Percentiles rank a stretch among this genome's conserved stretches.
These are phyloP conservation scores for Cordyceps cateniannulata DNA, from an alignment of 2,329 filamentous ascomycete species.

Conservation along the genomic window DNA sequence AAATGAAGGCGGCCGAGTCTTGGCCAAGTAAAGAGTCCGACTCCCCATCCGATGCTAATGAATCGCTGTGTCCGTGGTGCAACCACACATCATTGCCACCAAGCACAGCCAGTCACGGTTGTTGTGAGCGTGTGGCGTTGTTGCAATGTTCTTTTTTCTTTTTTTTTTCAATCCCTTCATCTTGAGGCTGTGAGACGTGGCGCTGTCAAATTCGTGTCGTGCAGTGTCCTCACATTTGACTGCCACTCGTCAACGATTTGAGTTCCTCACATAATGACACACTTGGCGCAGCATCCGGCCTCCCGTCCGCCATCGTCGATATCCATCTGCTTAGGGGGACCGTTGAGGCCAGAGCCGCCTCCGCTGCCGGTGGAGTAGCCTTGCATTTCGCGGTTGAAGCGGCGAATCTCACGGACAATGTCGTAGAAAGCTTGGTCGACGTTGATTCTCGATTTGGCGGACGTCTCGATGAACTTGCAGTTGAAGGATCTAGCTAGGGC, in stretches of 20 bases:
- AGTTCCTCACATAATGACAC: conserved; percentile 70
- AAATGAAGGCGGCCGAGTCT: conserved; percentile 19
- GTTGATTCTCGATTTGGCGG: conserved; percentile 95
- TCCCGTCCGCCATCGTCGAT: conserved; percentile 63
- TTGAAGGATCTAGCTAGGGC: conserved; percentile 77
- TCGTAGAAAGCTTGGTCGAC: conserved; percentile 99
- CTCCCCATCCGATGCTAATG: conserved; percentile 33
- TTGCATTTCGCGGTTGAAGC: conserved; percentile 98
- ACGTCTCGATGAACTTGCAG: conserved; percentile 99
- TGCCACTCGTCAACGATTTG: not conserved
- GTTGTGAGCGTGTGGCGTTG: conserved; percentile 1
- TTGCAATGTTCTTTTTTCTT: conserved; percentile 5
- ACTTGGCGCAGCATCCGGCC: conserved; percentile 77
- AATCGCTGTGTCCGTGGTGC: conserved; percentile 19
- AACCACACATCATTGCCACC: conserved; percentile 12
- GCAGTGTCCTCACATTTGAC: not conserved
- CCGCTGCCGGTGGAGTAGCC: conserved; percentile 71
- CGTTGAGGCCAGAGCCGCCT: conserved; percentile 53
- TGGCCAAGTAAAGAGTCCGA: conserved; percentile 30
- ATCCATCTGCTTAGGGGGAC: conserved; percentile 68
- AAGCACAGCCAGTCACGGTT: not conserved
- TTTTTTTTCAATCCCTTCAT: not conserved
- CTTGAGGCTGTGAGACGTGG: not conserved
- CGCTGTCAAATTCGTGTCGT: conserved; percentile 7
- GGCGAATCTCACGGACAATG: conserved; percentile 93